A percentile compares a stretch with the other conserved stretches of the same genome.
phyloP scores from a whole-genome alignment of 192 early-diverging fungal genomes.

The Podila clonocystis region DNA sequence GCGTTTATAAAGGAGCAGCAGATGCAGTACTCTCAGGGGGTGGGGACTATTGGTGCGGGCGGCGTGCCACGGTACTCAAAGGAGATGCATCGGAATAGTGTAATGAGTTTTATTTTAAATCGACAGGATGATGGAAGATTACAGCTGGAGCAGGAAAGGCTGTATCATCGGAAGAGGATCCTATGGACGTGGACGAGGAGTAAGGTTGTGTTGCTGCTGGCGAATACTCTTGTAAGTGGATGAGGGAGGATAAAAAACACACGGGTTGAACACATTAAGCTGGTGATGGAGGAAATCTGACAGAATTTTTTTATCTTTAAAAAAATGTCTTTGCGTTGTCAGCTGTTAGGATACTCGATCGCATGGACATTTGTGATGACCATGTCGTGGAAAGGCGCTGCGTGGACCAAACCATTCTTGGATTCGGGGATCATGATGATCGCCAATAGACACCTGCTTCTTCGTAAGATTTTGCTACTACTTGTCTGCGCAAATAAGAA shows the following conservation, averaged over 20 bases:
- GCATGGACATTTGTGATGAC: conserved; percentile 33
- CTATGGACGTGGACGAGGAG: conserved; percentile 52
- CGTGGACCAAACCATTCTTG: conserved; percentile 29
- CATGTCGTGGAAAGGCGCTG: conserved; percentile 35
- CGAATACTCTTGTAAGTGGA: conserved; percentile 56
- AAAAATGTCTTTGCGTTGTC: too few relatives aligned
- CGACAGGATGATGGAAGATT: conserved; percentile 36
- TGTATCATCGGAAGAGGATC: conserved; percentile 2
- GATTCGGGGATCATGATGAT: conserved; percentile 48
- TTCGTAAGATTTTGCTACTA: conserved; percentile 14
- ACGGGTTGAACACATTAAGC: too few relatives aligned
- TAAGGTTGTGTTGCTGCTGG: conserved; percentile 54
- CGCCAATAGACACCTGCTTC: conserved; percentile 17
- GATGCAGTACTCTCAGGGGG: not conserved
- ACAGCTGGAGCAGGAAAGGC: conserved; percentile 33
- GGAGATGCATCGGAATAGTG: not conserved
- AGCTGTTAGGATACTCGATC: conserved; percentile 48
- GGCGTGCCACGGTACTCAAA: not conserved
- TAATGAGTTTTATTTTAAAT: conserved; percentile 3
- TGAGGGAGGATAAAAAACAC: not conserved
- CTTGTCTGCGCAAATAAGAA: not conserved
- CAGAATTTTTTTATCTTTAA: too few relatives aligned
- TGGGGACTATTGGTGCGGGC: too few relatives aligned
- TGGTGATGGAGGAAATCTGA: too few relatives aligned
- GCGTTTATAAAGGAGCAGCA: conserved; percentile 10